Conservation (phyloP, 129 eudicot species). For the Calendula officinalis region DNA sequence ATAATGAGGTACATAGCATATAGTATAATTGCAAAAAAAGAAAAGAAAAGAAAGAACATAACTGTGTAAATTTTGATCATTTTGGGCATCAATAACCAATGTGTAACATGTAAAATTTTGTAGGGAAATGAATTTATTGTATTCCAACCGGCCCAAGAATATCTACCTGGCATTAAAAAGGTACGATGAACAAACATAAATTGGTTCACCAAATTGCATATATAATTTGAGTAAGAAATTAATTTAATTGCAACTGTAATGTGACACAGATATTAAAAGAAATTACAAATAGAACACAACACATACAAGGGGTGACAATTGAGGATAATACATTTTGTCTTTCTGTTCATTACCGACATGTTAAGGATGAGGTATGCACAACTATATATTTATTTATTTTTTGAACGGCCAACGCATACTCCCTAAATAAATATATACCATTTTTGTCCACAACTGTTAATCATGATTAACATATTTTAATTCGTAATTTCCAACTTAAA, state of each 20-base stretch:
- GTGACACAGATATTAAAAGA: constrained; percentile 22
- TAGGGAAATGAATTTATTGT: constrained; percentile 35
- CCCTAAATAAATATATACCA: too few relatives aligned
- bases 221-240: neutral
- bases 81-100: constrained; percentile 4
- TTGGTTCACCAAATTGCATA: neutral
- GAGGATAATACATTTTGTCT: constrained; percentile 56
- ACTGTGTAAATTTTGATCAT: neutral
- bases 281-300: constrained; percentile 38
- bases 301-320: constrained; percentile 37
- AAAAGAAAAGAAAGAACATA: too few relatives aligned
- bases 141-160: constrained; percentile 38
- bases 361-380: constrained; percentile 43
- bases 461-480: neutral
- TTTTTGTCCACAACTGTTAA: neutral
- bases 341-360: constrained; percentile 61
- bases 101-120: neutral
- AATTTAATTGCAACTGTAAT: constrained; percentile 1
- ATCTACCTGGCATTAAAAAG: constrained; percentile 28
- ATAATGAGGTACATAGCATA: constrained; percentile 51
- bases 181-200: neutral
- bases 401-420: too few relatives aligned
- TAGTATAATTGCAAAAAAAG: too few relatives aligned
- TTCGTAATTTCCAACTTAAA: neutral
- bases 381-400: too few relatives aligned